Evolutionary conservation across 2,329 filamentous ascomycete genomes (phyloP).

Genomic region (Neurospora crassa): DNA sequence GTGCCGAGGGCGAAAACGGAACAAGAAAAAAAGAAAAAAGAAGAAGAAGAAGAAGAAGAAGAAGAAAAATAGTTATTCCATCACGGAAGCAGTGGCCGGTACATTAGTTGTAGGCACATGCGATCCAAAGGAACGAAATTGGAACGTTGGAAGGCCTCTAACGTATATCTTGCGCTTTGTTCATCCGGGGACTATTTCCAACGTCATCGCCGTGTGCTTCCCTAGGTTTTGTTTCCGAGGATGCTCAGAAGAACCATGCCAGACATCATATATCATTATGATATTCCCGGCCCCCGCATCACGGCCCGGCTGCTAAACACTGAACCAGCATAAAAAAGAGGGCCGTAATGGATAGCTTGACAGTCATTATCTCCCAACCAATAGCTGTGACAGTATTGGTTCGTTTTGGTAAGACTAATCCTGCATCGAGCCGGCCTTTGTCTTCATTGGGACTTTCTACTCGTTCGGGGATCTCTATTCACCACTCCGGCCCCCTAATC

Average conservation of each 20-base stretch:
- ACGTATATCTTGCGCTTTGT: neutral
- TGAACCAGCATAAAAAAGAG: neutral
- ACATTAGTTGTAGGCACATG: neutral
- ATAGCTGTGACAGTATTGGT: conserved; percentile 1
- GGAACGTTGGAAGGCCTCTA: neutral
- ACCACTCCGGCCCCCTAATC: neutral
- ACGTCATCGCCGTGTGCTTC: too few species aligned
- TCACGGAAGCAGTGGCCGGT: neutral
- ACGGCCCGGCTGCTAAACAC: neutral
- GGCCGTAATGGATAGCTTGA: neutral
- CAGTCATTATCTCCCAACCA: conserved; percentile 7
- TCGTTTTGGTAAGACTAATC: conserved; percentile 4
- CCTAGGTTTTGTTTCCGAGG: neutral
- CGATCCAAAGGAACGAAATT: neutral
- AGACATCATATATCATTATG: neutral
- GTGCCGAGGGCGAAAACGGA: neutral
- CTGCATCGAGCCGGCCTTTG: neutral
- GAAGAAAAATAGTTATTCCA: too few species aligned
- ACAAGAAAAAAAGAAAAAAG: too few species aligned
- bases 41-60: too few species aligned
- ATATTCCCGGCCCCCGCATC: neutral
- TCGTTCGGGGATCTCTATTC: neutral
- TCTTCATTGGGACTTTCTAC: neutral
- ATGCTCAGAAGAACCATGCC: neutral
- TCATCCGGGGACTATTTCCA: neutral